Evolutionary conservation across 2,329 filamentous ascomycete species (phyloP), one percentile per base, ranked within the genome.

Genomic region (Colletotrichum horii): DNA sequence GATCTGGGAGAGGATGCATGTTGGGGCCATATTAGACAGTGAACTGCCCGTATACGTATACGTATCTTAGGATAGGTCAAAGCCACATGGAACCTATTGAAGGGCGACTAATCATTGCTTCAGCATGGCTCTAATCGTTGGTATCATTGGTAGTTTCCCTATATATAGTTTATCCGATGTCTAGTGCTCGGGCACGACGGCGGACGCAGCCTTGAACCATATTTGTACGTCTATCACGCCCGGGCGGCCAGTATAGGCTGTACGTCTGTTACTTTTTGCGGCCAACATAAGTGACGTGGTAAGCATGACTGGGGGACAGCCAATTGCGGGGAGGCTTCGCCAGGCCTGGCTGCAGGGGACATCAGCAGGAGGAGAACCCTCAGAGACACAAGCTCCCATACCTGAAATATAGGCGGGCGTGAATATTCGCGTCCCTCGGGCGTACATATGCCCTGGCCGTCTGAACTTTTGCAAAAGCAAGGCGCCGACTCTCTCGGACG

Each of bases 381-480:
- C 6, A 48, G 9, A 48, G 38, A 48, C 19, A 48, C 2, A 8
- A 4, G 4, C 11, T 22, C n/a, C n/a, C 43, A 22, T 52, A 22
- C 43, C 43, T 52, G 19, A 48, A 22, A 6, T 52, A 14, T 22
- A 14, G 1, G 2, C 43, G 43, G n/a, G 12, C n/a, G 2, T 8
- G 12, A 8, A 52, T 22, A 11, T 11, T 22, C 0, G 43, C 19
- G 22, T 52, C n/a, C 32, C 30, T 5, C 5, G n/a, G 30, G 19
- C 43, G n/a, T 52, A 14, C 19, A 14, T 22, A 4, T 8, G 43
- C n/a, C 43, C 6, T 4, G 43, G 43, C 43, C 0, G 43, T 52
- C 14, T 11, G 19, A n/a, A n/a, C 43, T 22, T 30, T 26, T 34
- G 62, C 62, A 48, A 62, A 70, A 70, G 36, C 36, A 62, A 52